Conservation (phyloP, 805 yeast species). For the Saccharomyces paradoxus region DNA sequence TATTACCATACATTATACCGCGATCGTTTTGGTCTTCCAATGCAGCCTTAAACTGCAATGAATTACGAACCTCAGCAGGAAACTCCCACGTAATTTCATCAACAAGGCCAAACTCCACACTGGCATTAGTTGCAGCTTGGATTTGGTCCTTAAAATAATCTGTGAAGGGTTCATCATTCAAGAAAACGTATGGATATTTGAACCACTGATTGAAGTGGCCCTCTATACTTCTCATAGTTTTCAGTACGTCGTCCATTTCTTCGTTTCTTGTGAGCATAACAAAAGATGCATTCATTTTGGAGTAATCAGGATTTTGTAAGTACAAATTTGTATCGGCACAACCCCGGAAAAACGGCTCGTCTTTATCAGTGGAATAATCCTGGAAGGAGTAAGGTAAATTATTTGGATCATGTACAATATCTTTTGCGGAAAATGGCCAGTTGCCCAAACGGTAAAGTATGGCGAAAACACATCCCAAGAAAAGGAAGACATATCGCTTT, state of each 20-base stretch:
- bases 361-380: constrained; percentile 20
- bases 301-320: constrained; percentile 15
- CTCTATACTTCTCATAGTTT: constrained; percentile 68
- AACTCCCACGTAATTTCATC: constrained; percentile 62
- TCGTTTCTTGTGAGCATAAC: constrained; percentile 75
- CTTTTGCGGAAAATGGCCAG: background rate
- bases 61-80: constrained; percentile 30
- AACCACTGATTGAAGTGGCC: constrained; percentile 90
- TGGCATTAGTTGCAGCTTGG: constrained; percentile 47
- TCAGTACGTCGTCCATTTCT: constrained; percentile 69
- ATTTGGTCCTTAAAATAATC: constrained; percentile 54
- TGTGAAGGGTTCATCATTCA: constrained; percentile 75
- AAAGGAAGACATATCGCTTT: background rate
- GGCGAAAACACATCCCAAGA: background rate
- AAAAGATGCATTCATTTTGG: constrained; percentile 70
- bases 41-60: constrained; percentile 39
- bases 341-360: constrained; percentile 46
- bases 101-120: constrained; percentile 65
- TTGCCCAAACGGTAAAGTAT: background rate
- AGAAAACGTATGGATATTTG: constrained; percentile 84
- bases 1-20: constrained; percentile 73
- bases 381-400: constrained; percentile 9
- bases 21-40: constrained; percentile 74
- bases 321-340: constrained; percentile 43
- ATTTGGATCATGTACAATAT: background rate